These are phyloP conservation scores for Ilyonectria mors-panacis DNA, from an alignment of 2,329 filamentous ascomycete genomes.

Conservation along the genomic window DNA sequence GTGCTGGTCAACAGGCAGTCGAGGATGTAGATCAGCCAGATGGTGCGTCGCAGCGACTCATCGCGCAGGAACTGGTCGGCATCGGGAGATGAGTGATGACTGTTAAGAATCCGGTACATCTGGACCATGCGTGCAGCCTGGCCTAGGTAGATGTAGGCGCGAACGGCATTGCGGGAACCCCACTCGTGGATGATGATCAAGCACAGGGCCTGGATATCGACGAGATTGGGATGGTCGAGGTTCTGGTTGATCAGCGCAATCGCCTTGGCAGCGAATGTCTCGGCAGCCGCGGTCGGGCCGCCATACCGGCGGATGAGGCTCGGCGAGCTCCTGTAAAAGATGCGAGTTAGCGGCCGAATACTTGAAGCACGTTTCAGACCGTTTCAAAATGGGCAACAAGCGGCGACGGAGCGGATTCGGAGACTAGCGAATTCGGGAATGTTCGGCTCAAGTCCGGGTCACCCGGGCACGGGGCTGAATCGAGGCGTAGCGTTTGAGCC, in stretches of 20 bases:
- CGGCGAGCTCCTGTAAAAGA: constrained; percentile 65
- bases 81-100: constrained; percentile 65
- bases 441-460: constrained; percentile 43
- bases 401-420: constrained; percentile 27
- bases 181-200: constrained; percentile 75
- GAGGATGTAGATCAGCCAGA: constrained; percentile 75
- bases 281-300: constrained; percentile 68
- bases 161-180: constrained; percentile 73
- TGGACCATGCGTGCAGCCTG: constrained; percentile 76
- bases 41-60: constrained; percentile 72
- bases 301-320: constrained; percentile 72
- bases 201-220: constrained; percentile 74
- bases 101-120: constrained; percentile 74
- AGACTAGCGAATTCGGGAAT: constrained; percentile 32
- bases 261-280: constrained; percentile 72
- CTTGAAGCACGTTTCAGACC: constrained; percentile 3
- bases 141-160: constrained; percentile 74
- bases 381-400: constrained; percentile 17
- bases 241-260: constrained; percentile 71
- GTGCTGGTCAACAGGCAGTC: constrained; percentile 75
- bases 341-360: constrained; percentile 32
- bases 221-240: constrained; percentile 71
- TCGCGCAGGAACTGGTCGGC: constrained; percentile 73
- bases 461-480: constrained; percentile 27
- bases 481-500: constrained; percentile 8